Conservation (phyloP, 805 yeast genomes). For the Ogataea degrootiae region DNA sequence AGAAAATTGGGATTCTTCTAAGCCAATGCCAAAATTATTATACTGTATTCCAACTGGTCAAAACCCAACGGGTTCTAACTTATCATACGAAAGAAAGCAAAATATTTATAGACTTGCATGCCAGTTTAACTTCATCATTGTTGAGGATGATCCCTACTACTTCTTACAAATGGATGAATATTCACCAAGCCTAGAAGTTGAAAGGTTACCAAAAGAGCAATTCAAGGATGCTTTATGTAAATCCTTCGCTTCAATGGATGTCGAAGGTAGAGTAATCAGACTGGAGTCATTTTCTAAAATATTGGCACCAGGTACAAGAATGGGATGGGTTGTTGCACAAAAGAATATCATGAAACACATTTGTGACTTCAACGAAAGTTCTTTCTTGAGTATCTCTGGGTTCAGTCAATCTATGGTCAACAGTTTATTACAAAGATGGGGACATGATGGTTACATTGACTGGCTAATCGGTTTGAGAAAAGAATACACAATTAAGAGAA, state of each 20-base stretch:
- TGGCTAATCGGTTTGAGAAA: slow-evolving; percentile 82
- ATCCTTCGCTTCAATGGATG: slow-evolving; percentile 70
- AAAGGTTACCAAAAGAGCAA: slow-evolving; percentile 48
- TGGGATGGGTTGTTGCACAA: slow-evolving; percentile 88
- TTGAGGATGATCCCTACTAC: slow-evolving; percentile 98
- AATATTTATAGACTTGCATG: slow-evolving; percentile 73
- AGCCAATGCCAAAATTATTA: slow-evolving; percentile 73
- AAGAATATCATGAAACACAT: slow-evolving; percentile 58
- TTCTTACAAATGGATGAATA: slow-evolving; percentile 90
- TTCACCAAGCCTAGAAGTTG: slow-evolving; percentile 31
- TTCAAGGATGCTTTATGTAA: slow-evolving; percentile 65
- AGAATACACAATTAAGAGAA: slow-evolving; percentile 85
- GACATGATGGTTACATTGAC: slow-evolving; percentile 80
- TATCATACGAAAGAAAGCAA: slow-evolving; percentile 70
- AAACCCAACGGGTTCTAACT: slow-evolving; percentile 93
- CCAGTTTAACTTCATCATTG: slow-evolving; percentile 77
- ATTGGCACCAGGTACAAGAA: slow-evolving; percentile 83
- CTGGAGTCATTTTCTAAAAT: slow-evolving; percentile 90
- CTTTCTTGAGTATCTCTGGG: slow-evolving; percentile 78
- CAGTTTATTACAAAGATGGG: slow-evolving; percentile 80
- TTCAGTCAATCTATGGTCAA: slow-evolving; percentile 67
- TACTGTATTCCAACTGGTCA: slow-evolving; percentile 96
- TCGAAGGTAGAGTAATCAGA: slow-evolving; percentile 88
- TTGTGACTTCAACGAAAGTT: slow-evolving; percentile 71
- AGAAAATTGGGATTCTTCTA: slow-evolving; percentile 51